Base-by-base conservation (phyloP, 2,329 filamentous ascomycete species). In the Aureobasidium pullulans region DNA sequence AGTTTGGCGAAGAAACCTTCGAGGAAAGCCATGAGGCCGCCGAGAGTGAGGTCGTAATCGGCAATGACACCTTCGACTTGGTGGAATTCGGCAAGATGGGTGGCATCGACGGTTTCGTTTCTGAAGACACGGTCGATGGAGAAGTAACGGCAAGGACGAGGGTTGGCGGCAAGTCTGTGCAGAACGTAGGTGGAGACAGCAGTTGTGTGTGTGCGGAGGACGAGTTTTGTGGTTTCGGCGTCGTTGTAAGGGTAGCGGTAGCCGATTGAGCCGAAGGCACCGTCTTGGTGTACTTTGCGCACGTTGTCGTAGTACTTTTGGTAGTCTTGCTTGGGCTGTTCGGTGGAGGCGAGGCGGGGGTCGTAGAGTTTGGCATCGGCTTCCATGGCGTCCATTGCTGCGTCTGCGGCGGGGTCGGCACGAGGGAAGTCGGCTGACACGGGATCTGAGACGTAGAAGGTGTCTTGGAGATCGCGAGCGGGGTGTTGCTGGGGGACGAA, bases 31-130 rank as follows among this genome's bases (percentile, higher is more conserved):
- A 96, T 96, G 61, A 97, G 79, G 48, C 92, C 94, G 66, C 94
- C 94, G 16, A 97, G 83, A 0, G 93, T 95, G 63, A 99, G 81
- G 37, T 88, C 88, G 73, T 96, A 97, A 76, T 99, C 94, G 29
- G 94, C 94, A 76, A 99, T 97, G 53, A 99, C 93, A 75, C 94
- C 94, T 76, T 99, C 94, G 36, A 97, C 90, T 73, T 99, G 94
- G 77, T 99, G 94, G 81, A 99, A 99, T 75, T 99, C 94, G 40
- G 91, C 92, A 69, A 99, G 76, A 79, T 99, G 94, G 8, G 94
- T 99, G 13, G 92, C 92, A 70, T 99, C 94, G 61, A 99, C 92
- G 2, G 90, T 90, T 76, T 99, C 94, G 75, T 99, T 99, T 66
- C 90, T 85, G 86, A 99, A 99, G 62, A 99, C 94, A 58, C 94